Conservation (phyloP, 352 stramenopile genomes). For the Blastocystis sp. region DNA sequence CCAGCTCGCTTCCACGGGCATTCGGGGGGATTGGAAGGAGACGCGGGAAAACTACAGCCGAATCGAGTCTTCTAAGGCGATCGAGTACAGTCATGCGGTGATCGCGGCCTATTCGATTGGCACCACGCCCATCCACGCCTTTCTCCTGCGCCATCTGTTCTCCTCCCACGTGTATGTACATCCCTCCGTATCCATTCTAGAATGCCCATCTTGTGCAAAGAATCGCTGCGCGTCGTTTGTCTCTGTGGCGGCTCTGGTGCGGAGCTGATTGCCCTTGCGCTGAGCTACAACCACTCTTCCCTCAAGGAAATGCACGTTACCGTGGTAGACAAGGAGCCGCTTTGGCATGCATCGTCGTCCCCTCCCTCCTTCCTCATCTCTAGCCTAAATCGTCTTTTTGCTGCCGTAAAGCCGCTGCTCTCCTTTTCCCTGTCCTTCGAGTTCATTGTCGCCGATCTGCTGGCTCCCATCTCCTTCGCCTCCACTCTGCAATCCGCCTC, state of each 20-base stretch:
- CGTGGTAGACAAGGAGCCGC: constrained; percentile 38
- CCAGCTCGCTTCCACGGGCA: not conserved
- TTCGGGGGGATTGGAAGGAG: constrained; percentile 28
- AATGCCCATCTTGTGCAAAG: not conserved
- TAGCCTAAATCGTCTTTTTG: not conserved
- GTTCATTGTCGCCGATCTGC: not conserved
- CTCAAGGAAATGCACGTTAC: not conserved
- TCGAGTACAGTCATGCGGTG: constrained; percentile 21
- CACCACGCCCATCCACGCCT: constrained; percentile 48
- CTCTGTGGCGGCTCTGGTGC: constrained; percentile 46
- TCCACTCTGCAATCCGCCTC: constrained; percentile 7
- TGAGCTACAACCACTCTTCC: not conserved
- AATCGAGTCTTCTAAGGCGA: constrained; percentile 15
- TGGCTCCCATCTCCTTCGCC: not conserved
- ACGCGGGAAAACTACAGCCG: constrained; percentile 35
- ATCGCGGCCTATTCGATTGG: constrained; percentile 58
- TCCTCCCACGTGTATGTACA: not conserved
- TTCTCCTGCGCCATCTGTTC: constrained; percentile 24
- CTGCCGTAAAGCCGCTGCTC: not conserved
- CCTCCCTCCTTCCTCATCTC: not conserved
- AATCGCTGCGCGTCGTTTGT: constrained; percentile 24
- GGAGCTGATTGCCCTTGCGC: constrained; percentile 11
- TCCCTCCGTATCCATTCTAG: not conserved
- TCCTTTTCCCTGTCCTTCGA: not conserved
- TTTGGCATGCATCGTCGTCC: constrained; percentile 19